Conservation (phyloP, 1,284 basidiomycete species). For the Filobasidium uniguttulatum region DNA sequence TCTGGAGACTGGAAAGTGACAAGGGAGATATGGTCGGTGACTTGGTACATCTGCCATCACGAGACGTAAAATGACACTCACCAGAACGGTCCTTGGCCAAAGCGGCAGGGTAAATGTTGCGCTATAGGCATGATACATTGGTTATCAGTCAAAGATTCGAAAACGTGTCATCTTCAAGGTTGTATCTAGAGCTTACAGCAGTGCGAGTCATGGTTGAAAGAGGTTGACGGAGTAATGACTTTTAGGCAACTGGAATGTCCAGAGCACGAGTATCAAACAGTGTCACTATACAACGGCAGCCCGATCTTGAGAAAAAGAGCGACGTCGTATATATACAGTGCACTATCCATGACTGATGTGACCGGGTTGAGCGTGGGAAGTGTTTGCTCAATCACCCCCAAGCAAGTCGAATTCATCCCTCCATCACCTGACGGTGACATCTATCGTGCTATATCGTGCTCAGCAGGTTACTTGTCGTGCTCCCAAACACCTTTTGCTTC, state of each 20-base stretch:
- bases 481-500: too few relatives aligned
- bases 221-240: background rate
- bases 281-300: too few relatives aligned
- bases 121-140: slow-evolving; percentile 18
- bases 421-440: too few relatives aligned
- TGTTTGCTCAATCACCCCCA: too few relatives aligned
- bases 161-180: background rate
- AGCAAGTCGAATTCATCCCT: too few relatives aligned
- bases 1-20: slow-evolving; percentile 47
- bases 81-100: slow-evolving; percentile 49
- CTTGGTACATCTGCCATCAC: background rate
- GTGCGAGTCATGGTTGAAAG: slow-evolving; percentile 54
- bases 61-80: background rate
- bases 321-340: too few relatives aligned
- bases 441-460: too few relatives aligned
- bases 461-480: too few relatives aligned
- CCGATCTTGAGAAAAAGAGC: too few relatives aligned
- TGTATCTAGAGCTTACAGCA: slow-evolving; percentile 35
- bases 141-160: background rate
- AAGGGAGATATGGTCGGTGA: background rate
- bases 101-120: slow-evolving; percentile 55
- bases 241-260: background rate
- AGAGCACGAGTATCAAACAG: background rate
- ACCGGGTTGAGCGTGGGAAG: too few relatives aligned
- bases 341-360: too few relatives aligned